Evolutionary conservation across 306 rosid genomes (phyloP), one percentile per base, ranked within the genome.

Genomic region (Lathyrus sativus): DNA sequence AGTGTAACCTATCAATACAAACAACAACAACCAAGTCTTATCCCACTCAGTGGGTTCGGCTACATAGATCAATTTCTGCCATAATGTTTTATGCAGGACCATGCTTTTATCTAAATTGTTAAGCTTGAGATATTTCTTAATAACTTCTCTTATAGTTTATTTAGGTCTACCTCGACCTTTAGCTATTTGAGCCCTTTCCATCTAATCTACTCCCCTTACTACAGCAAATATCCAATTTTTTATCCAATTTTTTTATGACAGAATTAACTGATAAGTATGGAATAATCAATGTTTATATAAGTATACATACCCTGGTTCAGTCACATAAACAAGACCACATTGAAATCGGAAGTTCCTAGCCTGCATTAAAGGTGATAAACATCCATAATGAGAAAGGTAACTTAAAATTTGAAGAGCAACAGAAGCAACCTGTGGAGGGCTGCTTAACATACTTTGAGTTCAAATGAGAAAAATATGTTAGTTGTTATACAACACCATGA

Each of bases 321-420:
- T 64, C 78, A 93, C 96, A 76, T 93, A 93, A 59, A 90, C 98
- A 78, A 93, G 96, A 72, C 98, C 91, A 56, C 98, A 93, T 7
- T 86, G 79, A 80, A 93, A 93, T 67, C 96, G 87, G 64, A 93
- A 93, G 84, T 93, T 93, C 82, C 98, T 88, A 48, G 98, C 98
- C 98, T 93, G 93, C 81, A 72, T 59, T 50, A 58, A 33, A 68
- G 53, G 54, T 58, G 74, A 74, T 11, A 22, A 64, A 48, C 58
- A 72, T 43, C 57, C 17, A 51, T 55, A 58, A 69, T 69, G 61
- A 78, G 80, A 55, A 43, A 73, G 28, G 43, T 26, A 33, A 65
- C 62, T 38, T 29, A 63, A 61, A 60, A 51, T 46, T 45, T 57
- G 62, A 61, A 74, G 56, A 74, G 31, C 58, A 70, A 39, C n/a